phyloP scores from a whole-genome alignment of 805 yeast species.

The Sugiyamaella americana region DNA sequence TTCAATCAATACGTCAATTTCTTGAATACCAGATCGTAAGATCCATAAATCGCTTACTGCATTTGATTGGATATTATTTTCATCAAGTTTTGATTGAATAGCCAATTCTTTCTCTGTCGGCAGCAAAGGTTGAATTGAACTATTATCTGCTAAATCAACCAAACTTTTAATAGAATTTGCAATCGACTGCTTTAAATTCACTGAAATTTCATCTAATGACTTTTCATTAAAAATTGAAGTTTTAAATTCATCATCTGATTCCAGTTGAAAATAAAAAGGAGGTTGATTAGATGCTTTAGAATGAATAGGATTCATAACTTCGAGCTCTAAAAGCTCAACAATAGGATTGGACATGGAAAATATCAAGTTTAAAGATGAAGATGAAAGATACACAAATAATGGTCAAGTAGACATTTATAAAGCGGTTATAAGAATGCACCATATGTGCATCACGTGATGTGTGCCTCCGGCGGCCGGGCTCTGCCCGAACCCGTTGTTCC shows the following conservation, averaged over 20 bases:
- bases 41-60: slow-evolving; percentile 22
- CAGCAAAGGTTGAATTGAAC: slow-evolving; percentile 1
- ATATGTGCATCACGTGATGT: too few relatives aligned
- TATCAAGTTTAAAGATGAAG: too few relatives aligned
- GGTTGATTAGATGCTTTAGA: not conserved
- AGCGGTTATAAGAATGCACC: too few relatives aligned
- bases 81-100: slow-evolving; percentile 6
- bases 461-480: too few relatives aligned
- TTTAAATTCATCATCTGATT: not conserved
- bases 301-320: not conserved
- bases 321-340: not conserved
- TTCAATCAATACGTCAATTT: slow-evolving; percentile 16
- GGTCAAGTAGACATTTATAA: too few relatives aligned
- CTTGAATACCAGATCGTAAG: slow-evolving; percentile 19
- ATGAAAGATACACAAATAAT: too few relatives aligned
- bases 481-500: too few relatives aligned
- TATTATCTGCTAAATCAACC: not conserved
- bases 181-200: not conserved
- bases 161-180: not conserved
- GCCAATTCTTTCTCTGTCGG: slow-evolving; percentile 11
- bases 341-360: not conserved
- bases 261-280: not conserved
- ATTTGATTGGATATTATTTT: slow-evolving; percentile 1
- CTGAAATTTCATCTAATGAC: not conserved
- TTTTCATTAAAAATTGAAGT: not conserved